Base-by-base conservation (phyloP, 805 yeast species). In the Myxozyma monticola region DNA sequence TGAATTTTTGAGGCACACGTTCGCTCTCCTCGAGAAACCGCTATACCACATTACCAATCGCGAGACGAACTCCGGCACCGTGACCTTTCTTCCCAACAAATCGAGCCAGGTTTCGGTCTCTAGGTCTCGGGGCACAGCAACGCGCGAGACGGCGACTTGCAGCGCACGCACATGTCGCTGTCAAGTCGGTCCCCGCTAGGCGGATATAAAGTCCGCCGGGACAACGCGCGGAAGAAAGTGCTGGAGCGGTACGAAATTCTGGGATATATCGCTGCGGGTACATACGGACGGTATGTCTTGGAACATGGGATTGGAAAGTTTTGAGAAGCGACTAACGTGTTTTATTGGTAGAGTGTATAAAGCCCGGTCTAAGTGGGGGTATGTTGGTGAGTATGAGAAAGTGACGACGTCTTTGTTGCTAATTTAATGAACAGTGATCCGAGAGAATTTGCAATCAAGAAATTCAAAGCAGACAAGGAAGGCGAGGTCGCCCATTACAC, bases 231-330 rank as follows among this genome's bases (percentile, higher is more conserved):
- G 45, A 75, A 79, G 26, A 81, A 86, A 1, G 96, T 93, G 2
- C 70, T 88, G n/a, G 83, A 84, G 45, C 85, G 84, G 60, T 93
- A 90, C 68, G 90, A 85, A 55, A 84, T 93, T 52, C 70, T 89
- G 15, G 99, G 99, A 0, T 93, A 93, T 68, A 93, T 93, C 51
- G 99, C 99, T 1, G 96, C 99, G 0, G 99, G 99, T 34, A 93
- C 99, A 0, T 93, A 93, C 68, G 99, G 99, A 50, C 47, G 64
- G 60, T 51, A 14, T 9, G 56, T 51, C 17, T 14, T 31, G 7
- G 22, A 17, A 12, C 35, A 15, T 4, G 2, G 4, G n/a, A 30
- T 42, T 30, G 22, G 21, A 18, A 25, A 7, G 31, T 17, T 4
- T n/a, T 35, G n/a, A 15, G 17, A n/a, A 21, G 20, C 9, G n/a